phyloP scores from a whole-genome alignment of 345 rosid species.

The Leavenworthia alabamica region DNA sequence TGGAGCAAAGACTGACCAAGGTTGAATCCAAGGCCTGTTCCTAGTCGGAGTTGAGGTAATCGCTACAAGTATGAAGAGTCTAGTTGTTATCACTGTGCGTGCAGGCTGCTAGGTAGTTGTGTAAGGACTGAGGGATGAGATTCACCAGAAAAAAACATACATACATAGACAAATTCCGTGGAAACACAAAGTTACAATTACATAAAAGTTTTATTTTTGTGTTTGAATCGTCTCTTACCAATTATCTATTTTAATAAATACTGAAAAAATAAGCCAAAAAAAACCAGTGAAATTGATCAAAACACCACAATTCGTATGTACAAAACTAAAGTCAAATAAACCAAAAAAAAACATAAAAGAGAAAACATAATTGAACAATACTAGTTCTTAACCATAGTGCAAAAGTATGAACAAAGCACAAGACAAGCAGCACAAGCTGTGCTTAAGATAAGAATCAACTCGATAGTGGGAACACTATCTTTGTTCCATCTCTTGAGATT shows the following conservation, averaged over 20 bases:
- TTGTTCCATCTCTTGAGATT: neutral
- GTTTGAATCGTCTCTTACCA: too few relatives aligned
- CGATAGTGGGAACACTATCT: conserved; percentile 13
- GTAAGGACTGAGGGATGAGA: too few relatives aligned
- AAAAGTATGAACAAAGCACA: conserved; percentile 10
- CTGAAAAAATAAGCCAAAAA: neutral
- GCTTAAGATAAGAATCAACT: conserved; percentile 2
- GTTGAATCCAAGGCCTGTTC: neutral
- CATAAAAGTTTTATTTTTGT: too few relatives aligned
- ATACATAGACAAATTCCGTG: neutral
- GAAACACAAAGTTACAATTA: neutral
- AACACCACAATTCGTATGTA: conserved; percentile 5
- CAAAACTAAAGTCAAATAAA: conserved; percentile 8
- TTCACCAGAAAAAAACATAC: conserved; percentile 3
- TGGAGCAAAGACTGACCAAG: neutral
- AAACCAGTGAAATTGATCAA: neutral
- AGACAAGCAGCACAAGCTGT: conserved; percentile 24
- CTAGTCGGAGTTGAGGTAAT: too few relatives aligned
- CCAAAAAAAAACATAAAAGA: neutral
- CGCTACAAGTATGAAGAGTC: too few relatives aligned
- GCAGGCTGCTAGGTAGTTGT: too few relatives aligned
- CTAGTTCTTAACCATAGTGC: neutral
- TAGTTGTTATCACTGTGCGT: too few relatives aligned
- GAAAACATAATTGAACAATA: neutral
- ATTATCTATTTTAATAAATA: too few relatives aligned